phyloP scores from a whole-genome alignment of 495 filamentous ascomycete species.

The Hamigera avellanea region DNA sequence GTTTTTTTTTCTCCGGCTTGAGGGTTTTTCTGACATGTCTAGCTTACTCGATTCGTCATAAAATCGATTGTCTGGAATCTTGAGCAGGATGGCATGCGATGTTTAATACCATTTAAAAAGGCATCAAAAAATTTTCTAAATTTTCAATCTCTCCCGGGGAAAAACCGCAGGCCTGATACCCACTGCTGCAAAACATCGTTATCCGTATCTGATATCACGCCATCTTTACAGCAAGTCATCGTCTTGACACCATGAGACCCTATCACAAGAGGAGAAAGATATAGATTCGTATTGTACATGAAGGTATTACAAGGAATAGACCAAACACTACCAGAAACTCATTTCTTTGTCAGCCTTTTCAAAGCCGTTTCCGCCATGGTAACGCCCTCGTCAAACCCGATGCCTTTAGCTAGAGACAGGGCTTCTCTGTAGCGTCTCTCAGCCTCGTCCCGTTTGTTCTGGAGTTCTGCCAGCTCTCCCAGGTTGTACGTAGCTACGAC shows the following conservation, averaged over 20 bases:
- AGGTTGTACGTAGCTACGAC: conserved; percentile 77
- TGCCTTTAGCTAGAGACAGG: conserved; percentile 42
- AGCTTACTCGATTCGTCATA: conserved; percentile 26
- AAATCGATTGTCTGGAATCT: conserved; percentile 27
- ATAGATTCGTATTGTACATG: too few species aligned
- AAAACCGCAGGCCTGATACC: too few species aligned
- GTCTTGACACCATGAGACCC: too few species aligned
- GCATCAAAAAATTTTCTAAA: conserved; percentile 20
- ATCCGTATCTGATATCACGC: too few species aligned
- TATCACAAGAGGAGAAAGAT: too few species aligned
- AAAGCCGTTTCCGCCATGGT: conserved; percentile 37
- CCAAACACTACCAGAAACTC: neutral
- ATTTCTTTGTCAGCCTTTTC: conserved; percentile 32
- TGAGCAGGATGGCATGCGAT: conserved; percentile 24
- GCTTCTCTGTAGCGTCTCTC: conserved; percentile 45
- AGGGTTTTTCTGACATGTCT: conserved; percentile 28
- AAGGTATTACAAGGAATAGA: too few species aligned
- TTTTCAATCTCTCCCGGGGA: conserved; percentile 7
- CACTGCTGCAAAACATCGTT: too few species aligned
- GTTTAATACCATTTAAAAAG: conserved; percentile 32
- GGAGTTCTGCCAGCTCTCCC: conserved; percentile 66
- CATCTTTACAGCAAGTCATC: too few species aligned
- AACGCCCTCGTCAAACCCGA: conserved; percentile 55
- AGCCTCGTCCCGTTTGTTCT: conserved; percentile 54
- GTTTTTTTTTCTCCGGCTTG: conserved; percentile 8